phyloP scores from a whole-genome alignment of 495 filamentous ascomycete species.

The Cetradonia linearis region DNA sequence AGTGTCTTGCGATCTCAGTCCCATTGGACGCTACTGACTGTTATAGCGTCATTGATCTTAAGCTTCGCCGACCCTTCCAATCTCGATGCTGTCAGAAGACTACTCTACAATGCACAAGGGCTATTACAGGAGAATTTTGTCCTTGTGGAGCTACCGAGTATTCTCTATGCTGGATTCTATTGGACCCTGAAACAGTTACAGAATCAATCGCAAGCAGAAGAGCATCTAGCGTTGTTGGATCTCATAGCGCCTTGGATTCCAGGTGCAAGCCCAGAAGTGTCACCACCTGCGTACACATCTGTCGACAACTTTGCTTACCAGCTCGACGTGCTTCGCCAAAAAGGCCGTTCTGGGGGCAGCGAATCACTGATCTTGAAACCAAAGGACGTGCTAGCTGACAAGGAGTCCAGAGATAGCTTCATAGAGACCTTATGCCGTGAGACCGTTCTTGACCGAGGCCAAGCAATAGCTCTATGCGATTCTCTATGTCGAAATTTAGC shows the following conservation, averaged over 20 bases:
- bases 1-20: background rate
- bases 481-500: constrained; percentile 45
- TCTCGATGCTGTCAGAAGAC: constrained; percentile 17
- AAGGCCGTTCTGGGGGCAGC: constrained; percentile 13
- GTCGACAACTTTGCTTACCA: constrained; percentile 37
- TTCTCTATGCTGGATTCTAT: constrained; percentile 38
- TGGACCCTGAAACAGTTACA: constrained; percentile 22
- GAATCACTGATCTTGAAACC: constrained; percentile 29
- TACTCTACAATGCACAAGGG: constrained; percentile 17
- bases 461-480: constrained; percentile 46
- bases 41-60: constrained; percentile 18
- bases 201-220: constrained; percentile 14
- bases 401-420: background rate
- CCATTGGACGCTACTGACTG: background rate
- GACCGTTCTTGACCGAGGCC: constrained; percentile 44
- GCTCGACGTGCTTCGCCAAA: constrained; percentile 30
- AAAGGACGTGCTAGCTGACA: background rate
- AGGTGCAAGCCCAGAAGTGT: constrained; percentile 22
- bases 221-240: constrained; percentile 44
- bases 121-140: constrained; percentile 19
- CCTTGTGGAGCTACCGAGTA: constrained; percentile 55
- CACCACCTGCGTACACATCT: constrained; percentile 40
- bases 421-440: constrained; percentile 27
- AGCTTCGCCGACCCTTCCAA: constrained; percentile 21
- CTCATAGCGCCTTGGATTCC: constrained; percentile 39